Evolutionary conservation across 805 yeast species (phyloP).

Genomic region (Zygosaccharomyces bailii): DNA sequence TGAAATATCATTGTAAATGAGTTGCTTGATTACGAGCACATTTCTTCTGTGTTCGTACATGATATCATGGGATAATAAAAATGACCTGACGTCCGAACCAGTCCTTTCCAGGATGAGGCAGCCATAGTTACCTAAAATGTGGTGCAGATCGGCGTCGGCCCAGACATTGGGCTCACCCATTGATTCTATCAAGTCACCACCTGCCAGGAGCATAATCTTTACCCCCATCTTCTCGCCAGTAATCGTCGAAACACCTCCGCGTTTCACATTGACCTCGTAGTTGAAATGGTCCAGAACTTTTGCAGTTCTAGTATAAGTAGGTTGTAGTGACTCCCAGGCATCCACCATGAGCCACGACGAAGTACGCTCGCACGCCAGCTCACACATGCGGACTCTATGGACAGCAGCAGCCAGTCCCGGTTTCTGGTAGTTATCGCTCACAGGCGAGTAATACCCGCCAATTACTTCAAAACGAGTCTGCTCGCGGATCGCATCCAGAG

Average conservation of each 20-base stretch:
- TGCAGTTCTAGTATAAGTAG: constrained; percentile 88
- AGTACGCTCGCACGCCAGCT: constrained; percentile 94
- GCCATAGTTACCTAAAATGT: constrained; percentile 92
- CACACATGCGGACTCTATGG: constrained; percentile 97
- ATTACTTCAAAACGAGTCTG: constrained; percentile 91
- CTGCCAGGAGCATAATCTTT: constrained; percentile 93
- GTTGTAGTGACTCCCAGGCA: constrained; percentile 97
- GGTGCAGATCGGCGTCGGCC: constrained; percentile 95
- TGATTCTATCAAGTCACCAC: constrained; percentile 94
- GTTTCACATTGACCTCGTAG: constrained; percentile 84
- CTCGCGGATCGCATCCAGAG: constrained; percentile 86
- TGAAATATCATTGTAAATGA: constrained; percentile 92
- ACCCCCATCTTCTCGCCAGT: constrained; percentile 71
- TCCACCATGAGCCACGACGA: constrained; percentile 98
- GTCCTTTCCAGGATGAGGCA: constrained; percentile 96
- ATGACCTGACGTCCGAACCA: constrained; percentile 91
- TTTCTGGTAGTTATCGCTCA: constrained; percentile 85
- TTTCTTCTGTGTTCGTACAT: constrained; percentile 96
- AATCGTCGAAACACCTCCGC: constrained; percentile 73
- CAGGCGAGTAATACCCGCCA: constrained; percentile 96
- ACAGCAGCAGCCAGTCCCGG: constrained; percentile 85
- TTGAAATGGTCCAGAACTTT: constrained; percentile 94
- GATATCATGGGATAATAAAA: constrained; percentile 87
- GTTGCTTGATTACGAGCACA: constrained; percentile 89
- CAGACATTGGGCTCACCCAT: constrained; percentile 99